These are phyloP conservation scores for Sporobolomyces phaffii DNA, from an alignment of 768 basidiomycete species.

Conservation along the genomic window DNA sequence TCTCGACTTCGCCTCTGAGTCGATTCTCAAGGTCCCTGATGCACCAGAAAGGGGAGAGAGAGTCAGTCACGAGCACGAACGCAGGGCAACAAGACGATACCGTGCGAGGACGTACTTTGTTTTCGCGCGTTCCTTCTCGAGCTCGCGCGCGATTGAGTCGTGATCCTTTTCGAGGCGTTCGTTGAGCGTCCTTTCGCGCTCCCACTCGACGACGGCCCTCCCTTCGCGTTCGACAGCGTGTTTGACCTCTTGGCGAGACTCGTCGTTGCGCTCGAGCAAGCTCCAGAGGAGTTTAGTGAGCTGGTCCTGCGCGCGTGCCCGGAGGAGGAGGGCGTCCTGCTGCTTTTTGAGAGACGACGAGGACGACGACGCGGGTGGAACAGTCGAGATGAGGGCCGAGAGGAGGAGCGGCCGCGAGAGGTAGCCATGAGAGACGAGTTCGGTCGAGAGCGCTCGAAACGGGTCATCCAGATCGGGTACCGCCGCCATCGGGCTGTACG, in stretches of 20 bases:
- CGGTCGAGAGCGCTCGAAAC: neutral
- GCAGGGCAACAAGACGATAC: too few relatives aligned
- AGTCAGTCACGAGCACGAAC: too few relatives aligned
- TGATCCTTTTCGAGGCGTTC: neutral
- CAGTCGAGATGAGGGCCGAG: neutral
- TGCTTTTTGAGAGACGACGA: neutral
- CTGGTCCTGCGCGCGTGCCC: neutral
- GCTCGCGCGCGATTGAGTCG: neutral
- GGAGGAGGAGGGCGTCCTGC: neutral
- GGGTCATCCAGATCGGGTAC: neutral
- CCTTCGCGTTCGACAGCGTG: neutral
- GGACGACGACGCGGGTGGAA: neutral
- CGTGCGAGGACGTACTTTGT: constrained; percentile 1
- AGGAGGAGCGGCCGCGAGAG: neutral
- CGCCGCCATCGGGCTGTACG: neutral
- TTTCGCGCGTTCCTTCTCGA: constrained; percentile 7
- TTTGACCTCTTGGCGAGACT: neutral
- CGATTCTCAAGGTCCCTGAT: neutral
- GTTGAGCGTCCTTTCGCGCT: neutral
- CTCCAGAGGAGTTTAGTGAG: constrained; percentile 1
- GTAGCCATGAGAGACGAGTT: constrained; percentile 4
- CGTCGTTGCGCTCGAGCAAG: constrained; percentile 1
- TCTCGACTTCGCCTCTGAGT: constrained; percentile 1
- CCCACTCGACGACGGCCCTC: neutral
- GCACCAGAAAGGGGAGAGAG: too few relatives aligned